Conservation (phyloP, 129 eudicot genomes). For the Deinandra increscens region DNA sequence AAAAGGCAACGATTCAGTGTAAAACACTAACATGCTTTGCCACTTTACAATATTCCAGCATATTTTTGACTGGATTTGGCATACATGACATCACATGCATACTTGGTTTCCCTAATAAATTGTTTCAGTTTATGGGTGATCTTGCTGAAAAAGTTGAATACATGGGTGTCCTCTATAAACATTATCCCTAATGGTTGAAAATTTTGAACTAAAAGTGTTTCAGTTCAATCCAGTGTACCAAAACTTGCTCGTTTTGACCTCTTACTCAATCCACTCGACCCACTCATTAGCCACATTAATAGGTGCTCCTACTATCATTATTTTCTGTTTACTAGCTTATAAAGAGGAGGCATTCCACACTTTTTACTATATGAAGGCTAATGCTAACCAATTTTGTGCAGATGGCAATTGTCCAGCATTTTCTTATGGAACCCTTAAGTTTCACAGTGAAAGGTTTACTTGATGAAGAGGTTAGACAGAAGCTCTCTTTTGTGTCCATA, state of each 20-base stretch:
- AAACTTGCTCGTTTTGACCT: conserved; percentile 5
- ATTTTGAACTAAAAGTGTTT: background rate
- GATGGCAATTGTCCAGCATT: conserved; percentile 77
- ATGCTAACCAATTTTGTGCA: conserved; percentile 23
- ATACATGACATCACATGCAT: background rate
- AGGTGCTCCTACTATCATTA: background rate
- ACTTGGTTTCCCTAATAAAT: background rate
- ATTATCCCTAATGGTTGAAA: background rate
- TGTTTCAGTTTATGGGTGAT: background rate
- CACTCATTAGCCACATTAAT: conserved; percentile 5
- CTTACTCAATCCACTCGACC: background rate
- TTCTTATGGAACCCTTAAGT: conserved; percentile 67
- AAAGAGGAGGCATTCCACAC: conserved; percentile 1
- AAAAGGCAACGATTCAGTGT: background rate
- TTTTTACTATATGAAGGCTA: background rate
- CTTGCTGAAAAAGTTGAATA: background rate
- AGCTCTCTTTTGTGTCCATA: conserved; percentile 1
- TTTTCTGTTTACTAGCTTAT: conserved; percentile 14
- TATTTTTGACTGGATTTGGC: background rate
- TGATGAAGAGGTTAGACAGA: conserved; percentile 42
- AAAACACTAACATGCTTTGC: background rate
- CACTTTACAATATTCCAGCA: background rate
- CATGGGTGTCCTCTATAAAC: background rate
- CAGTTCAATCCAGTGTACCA: background rate
- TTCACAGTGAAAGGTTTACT: conserved; percentile 45